phyloP scores from a whole-genome alignment of 495 filamentous ascomycete genomes.

The Neurospora sp. region DNA sequence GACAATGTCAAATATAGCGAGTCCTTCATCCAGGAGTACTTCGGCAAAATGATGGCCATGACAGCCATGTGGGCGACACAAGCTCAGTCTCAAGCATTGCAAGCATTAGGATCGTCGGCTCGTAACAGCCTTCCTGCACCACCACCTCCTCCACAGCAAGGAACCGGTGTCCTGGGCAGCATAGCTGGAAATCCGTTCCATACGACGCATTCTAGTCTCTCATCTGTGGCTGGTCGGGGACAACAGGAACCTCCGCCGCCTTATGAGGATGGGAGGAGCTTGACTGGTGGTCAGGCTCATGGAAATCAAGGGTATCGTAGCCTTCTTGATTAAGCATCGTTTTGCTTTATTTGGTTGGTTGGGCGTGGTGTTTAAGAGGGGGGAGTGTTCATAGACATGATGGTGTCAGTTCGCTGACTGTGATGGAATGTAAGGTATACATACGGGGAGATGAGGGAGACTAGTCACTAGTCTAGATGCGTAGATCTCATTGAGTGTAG shows the following conservation, averaged over 20 bases:
- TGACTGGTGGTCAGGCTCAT: background rate
- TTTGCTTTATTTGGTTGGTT: background rate
- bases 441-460: background rate
- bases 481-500: background rate
- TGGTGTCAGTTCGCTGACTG: background rate
- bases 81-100: background rate
- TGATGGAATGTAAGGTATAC: background rate
- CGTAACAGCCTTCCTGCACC: background rate
- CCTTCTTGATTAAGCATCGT: constrained; percentile 8
- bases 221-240: background rate
- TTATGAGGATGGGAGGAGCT: background rate
- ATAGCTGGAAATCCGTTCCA: background rate
- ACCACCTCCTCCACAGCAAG: background rate
- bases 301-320: constrained; percentile 6
- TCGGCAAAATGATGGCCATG: constrained; percentile 36
- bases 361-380: background rate
- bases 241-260: background rate
- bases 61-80: constrained; percentile 12
- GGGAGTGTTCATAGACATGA: background rate
- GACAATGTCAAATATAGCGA: constrained; percentile 28
- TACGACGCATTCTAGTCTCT: background rate
- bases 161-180: background rate
- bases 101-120: background rate
- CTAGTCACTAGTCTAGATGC: background rate
- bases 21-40: constrained; percentile 42